A percentile compares a stretch with the other conserved stretches of the same genome.
These are phyloP conservation scores for Linnemannia zychae DNA, from an alignment of 192 early-diverging fungal species.

Conservation along the genomic window DNA sequence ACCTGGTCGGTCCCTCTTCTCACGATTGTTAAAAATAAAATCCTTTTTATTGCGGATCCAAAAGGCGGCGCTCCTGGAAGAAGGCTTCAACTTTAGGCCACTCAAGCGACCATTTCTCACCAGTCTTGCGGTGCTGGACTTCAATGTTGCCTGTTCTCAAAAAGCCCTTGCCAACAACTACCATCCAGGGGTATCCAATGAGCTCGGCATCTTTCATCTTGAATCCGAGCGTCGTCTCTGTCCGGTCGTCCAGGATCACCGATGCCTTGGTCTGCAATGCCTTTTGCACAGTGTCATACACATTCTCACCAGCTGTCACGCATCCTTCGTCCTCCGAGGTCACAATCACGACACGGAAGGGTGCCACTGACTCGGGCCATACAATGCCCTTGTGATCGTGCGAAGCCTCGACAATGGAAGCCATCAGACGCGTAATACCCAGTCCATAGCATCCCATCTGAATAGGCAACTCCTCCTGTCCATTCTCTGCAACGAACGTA, in stretches of 20 bases:
- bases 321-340: slow-evolving; percentile 64
- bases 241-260: slow-evolving; percentile 81
- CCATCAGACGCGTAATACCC: slow-evolving; percentile 85
- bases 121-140: slow-evolving; percentile 60
- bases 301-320: slow-evolving; percentile 41
- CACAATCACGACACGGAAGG: slow-evolving; percentile 77
- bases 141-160: slow-evolving; percentile 63
- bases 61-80: slow-evolving; percentile 26
- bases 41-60: not conserved
- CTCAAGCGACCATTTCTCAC: slow-evolving; percentile 49
- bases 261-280: slow-evolving; percentile 38
- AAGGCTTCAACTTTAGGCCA: slow-evolving; percentile 31
- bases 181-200: slow-evolving; percentile 85
- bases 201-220: slow-evolving; percentile 87
- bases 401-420: slow-evolving; percentile 80
- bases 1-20: too few relatives aligned
- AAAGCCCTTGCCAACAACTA: slow-evolving; percentile 80
- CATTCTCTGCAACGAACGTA: slow-evolving; percentile 47
- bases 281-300: slow-evolving; percentile 61
- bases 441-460: slow-evolving; percentile 96
- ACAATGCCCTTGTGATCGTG: slow-evolving; percentile 76
- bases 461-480: slow-evolving; percentile 58
- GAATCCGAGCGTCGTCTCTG: slow-evolving; percentile 75
- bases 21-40: too few relatives aligned
- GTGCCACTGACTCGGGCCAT: slow-evolving; percentile 88